A percentile compares a stretch with the other conserved stretches of the same genome.
Evolutionary conservation across 1,139 yeast genomes (phyloP).

Genomic region (Blastobotrys petasosporus): DNA sequence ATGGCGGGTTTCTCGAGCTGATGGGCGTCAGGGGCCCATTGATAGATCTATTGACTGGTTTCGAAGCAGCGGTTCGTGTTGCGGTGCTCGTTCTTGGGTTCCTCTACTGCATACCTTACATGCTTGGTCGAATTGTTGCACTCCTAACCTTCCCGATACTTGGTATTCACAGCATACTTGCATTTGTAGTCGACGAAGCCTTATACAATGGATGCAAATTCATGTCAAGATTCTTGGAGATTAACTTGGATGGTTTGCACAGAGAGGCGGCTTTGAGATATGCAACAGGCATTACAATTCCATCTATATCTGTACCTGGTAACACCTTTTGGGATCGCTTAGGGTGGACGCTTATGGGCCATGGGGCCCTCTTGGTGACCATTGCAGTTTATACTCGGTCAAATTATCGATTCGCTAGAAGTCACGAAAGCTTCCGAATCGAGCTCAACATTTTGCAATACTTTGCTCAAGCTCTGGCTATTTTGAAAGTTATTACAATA

Average conservation of each 20-base stretch:
- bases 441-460: constrained; percentile 20
- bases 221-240: background rate
- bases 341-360: constrained; percentile 19
- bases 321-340: constrained; percentile 16
- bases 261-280: constrained; percentile 2
- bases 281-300: constrained; percentile 2
- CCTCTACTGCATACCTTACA: constrained; percentile 27
- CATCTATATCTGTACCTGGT: constrained; percentile 9
- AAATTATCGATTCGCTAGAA: constrained; percentile 17
- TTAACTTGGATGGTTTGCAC: constrained; percentile 3
- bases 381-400: constrained; percentile 20
- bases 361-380: constrained; percentile 11
- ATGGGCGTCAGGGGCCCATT: constrained; percentile 33
- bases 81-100: constrained; percentile 16
- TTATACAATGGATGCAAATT: constrained; percentile 6
- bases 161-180: background rate
- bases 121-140: constrained; percentile 22
- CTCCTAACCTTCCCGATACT: constrained; percentile 8
- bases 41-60: constrained; percentile 18
- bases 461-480: constrained; percentile 40
- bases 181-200: constrained; percentile 4
- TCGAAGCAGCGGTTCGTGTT: constrained; percentile 20
- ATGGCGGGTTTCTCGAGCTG: constrained; percentile 27
- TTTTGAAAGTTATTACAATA: constrained; percentile 67
- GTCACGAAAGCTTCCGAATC: constrained; percentile 11